phyloP scores from a whole-genome alignment of 805 yeast species.

The Ogataea thermomethanolica region DNA sequence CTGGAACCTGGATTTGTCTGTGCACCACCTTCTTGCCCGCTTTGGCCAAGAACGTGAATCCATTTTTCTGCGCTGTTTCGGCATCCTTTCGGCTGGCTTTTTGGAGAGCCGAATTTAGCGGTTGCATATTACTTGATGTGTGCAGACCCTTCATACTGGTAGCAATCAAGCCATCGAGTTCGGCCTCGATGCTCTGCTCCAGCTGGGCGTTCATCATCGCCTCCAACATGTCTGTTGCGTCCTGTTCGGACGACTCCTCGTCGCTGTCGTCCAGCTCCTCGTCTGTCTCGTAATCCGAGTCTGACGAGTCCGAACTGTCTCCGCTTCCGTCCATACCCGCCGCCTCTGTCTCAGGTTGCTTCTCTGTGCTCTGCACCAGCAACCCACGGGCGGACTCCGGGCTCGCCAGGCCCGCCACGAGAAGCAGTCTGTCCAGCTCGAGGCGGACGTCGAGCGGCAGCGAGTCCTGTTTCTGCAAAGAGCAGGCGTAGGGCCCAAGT shows the following conservation, averaged over 20 bases:
- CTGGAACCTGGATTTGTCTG: slow-evolving; percentile 49
- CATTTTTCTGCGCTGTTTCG: background rate
- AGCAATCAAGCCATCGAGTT: slow-evolving; percentile 49
- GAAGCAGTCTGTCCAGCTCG: background rate
- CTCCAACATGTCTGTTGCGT: slow-evolving; percentile 21
- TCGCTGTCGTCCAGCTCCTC: slow-evolving; percentile 27
- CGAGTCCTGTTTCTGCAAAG: too few relatives aligned
- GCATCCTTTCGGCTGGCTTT: slow-evolving; percentile 1
- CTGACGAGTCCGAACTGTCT: slow-evolving; percentile 13
- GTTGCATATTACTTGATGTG: too few relatives aligned
- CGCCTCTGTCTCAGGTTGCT: background rate
- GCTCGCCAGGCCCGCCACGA: too few relatives aligned
- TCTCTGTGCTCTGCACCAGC: too few relatives aligned
- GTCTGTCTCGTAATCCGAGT: slow-evolving; percentile 5
- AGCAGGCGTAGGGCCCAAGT: too few relatives aligned
- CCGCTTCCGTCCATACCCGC: slow-evolving; percentile 5
- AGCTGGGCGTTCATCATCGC: slow-evolving; percentile 29
- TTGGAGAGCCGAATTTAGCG: too few relatives aligned
- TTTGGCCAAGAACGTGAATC: slow-evolving; percentile 54
- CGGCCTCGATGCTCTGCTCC: slow-evolving; percentile 44
- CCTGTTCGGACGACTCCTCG: slow-evolving; percentile 33
- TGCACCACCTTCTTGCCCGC: slow-evolving; percentile 46
- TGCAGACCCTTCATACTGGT: slow-evolving; percentile 38
- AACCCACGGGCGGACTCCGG: too few relatives aligned
- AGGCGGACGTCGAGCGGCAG: background rate